A percentile compares a stretch with the other conserved stretches of the same genome.
Conservation (phyloP, 2,329 filamentous ascomycete species). For the Fonsecaea multimorphosa region DNA sequence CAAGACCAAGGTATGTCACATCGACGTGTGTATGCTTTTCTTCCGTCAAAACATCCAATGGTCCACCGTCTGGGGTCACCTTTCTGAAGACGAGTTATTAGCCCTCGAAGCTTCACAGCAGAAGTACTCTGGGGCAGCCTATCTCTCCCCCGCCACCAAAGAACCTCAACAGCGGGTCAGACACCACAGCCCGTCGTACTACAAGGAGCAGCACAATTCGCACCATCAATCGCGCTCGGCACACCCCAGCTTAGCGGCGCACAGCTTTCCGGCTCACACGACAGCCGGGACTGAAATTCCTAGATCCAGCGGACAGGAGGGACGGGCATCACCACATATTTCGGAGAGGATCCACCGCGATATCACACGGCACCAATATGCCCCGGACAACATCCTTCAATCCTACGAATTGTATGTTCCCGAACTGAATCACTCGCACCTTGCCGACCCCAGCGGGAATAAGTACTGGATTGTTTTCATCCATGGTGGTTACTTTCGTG, state of each 20-base stretch:
- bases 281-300: constrained; percentile 7
- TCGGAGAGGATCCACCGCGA: constrained; percentile 25
- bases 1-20: constrained; percentile 37
- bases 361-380: constrained; percentile 38
- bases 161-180: constrained; percentile 32
- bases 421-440: constrained; percentile 15
- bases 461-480: constrained; percentile 46
- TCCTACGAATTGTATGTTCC: constrained; percentile 38
- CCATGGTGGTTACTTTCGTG: constrained; percentile 58
- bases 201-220: constrained; percentile 18
- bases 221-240: constrained; percentile 16
- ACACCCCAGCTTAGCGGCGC: constrained; percentile 12
- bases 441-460: constrained; percentile 9
- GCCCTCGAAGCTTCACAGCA: constrained; percentile 33
- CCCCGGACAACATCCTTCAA: constrained; percentile 38
- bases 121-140: constrained; percentile 30
- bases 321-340: constrained; percentile 9
- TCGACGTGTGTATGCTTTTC: not conserved
- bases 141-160: constrained; percentile 30
- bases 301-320: constrained; percentile 10
- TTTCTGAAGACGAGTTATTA: constrained; percentile 8
- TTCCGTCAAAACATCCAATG: not conserved
- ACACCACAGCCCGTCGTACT: constrained; percentile 16
- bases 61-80: not conserved
- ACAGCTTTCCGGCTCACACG: constrained; percentile 18